Evolutionary conservation across 129 eudicot species (phyloP), one percentile per base, ranked within the genome.

Genomic region (Tagetes erecta): DNA sequence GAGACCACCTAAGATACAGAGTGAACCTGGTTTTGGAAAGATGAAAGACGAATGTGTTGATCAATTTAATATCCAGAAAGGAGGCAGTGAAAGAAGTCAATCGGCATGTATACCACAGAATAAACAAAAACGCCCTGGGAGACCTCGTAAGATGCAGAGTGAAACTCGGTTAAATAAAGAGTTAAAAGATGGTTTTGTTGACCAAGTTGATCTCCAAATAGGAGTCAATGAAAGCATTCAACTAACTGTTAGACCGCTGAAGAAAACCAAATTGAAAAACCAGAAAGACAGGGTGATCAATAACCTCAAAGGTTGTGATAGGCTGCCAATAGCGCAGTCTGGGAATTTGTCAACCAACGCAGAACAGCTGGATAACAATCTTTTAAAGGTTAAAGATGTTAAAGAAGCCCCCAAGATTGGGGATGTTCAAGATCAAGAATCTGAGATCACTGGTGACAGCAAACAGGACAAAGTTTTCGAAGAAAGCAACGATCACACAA

Each of bases 1-100:
- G 68, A 83, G 93, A 83, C 91, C 96, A 42, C 87, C 86, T 50
- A 90, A 85, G 80, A 34, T 45, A 44, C 80, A 64, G 13, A 49
- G 33, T 62, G 69, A 65, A 63, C 13, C 6, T 68, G 55, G 53
- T 14, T 51, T 45, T 6, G 27, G 27, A 20, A 83, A 67, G 79
- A 73, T 68, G 76, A 77, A 66, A 76, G 64, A 68, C 51, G 83
- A 80, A 66, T 80, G 66, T 56, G 59, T 86, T n/a, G 81, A 68
- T 40, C 65, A 35, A 74, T 69, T 59, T 49, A 78, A 69, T 51
- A 77, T 78, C 45, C 75, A 58, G 34, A 58, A 59, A 53, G 58
- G 53, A 63, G 78, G 35, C 8, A 46, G 34, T 39, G 72, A 57
- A 66, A 75, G 12, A 8, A 56, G 52, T 56, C 55, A 57, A 50